Base-by-base conservation (phyloP, 345 rosid species). In the Eucalyptus albens region DNA sequence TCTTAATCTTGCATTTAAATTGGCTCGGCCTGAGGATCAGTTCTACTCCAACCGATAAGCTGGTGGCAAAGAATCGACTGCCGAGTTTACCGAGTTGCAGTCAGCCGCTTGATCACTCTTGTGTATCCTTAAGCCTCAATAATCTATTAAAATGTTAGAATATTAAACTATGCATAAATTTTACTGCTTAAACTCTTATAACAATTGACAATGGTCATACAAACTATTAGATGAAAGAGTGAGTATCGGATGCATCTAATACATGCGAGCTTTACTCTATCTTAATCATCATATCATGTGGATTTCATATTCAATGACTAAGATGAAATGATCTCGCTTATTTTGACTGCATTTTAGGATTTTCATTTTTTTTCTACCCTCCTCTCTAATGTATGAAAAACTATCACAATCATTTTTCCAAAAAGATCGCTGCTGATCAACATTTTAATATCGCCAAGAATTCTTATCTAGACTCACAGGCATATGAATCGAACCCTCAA, bases 161-260 rank as follows among this genome's bases (percentile, higher is more conserved):
- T 22, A 56, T 55, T 24, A 24, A 56, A 56, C 29, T 1, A 24
- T 4, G 24, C 29, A 9, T 56, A 0, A 2, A 4, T 21, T 1
- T 56, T 9, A 24, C 6, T 2, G 1, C 6, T 56, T 56, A 56
- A 56, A 56, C 13, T 56, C 1, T 22, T 22, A 22, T 24, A 24
- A 9, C 6, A 56, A 24, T 21, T 24, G 29, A 56, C 1, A 22
- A 1, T 24, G 0, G 3, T 4, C 6, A 56, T 6, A 22, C 0
- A 24, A 56, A 29, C 3, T 9, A 2, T 56, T 24, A 56, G 13
- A 56, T 56, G 6, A 56, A 56, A 56, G 0, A 56, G 13, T 56
- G 29, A 9, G 12, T 56, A 56, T 56, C 3, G 6, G 3, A 56
- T 56, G 62, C 29, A 9, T 56, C 3, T 56, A 56, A 56, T 56